Evolutionary conservation across 176 grass and related monocot species (phyloP).

Genomic region (Oryza australiensis): DNA sequence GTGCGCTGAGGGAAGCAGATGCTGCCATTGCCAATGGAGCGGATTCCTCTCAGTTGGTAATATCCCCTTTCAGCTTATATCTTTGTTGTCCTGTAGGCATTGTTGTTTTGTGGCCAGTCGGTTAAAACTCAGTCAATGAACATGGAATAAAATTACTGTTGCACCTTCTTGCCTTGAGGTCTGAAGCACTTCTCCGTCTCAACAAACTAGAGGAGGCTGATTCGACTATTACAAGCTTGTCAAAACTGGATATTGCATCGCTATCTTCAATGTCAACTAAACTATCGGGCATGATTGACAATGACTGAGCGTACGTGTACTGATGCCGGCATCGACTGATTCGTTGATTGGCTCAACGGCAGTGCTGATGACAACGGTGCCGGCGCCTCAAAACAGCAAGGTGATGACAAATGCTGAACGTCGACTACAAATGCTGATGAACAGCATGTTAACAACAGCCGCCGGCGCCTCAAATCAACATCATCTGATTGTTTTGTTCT

Average conservation of each 20-base stretch:
- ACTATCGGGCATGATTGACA: conserved; percentile 56
- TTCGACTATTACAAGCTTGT: conserved; percentile 37
- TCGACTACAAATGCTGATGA: too few relatives aligned
- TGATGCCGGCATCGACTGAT: too few relatives aligned
- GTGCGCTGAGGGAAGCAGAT: conserved; percentile 67
- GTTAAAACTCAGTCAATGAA: background rate
- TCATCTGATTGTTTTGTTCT: too few relatives aligned
- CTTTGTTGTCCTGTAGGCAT: background rate
- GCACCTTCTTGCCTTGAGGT: conserved; percentile 72
- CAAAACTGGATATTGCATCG: conserved; percentile 34
- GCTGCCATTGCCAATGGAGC: conserved; percentile 55
- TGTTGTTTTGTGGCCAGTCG: background rate
- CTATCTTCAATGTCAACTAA: conserved; percentile 37
- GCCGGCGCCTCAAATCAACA: too few relatives aligned
- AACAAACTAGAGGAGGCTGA: conserved; percentile 68
- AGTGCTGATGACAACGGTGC: too few relatives aligned
- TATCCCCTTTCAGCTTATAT: background rate
- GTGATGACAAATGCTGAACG: too few relatives aligned
- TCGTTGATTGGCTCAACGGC: too few relatives aligned
- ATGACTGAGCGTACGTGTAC: too few relatives aligned
- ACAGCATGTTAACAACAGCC: too few relatives aligned
- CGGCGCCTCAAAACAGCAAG: too few relatives aligned
- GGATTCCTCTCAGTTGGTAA: conserved; percentile 60
- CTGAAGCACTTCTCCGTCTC: conserved; percentile 71
- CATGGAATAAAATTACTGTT: background rate